phyloP scores from a whole-genome alignment of 345 rosid species.

The Populus deltoides region DNA sequence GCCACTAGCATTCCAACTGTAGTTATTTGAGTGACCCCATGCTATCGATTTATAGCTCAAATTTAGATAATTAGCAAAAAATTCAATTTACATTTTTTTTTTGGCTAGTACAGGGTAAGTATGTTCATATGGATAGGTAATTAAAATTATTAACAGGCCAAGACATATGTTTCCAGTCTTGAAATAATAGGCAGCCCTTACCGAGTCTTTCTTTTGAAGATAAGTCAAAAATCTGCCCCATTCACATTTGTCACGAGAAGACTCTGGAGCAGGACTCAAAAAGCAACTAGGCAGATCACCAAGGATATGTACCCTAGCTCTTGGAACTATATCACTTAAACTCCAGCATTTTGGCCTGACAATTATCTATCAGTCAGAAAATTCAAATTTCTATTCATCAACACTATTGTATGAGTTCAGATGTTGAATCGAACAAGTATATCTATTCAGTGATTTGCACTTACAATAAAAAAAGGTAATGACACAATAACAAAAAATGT shows the following conservation, averaged over 20 bases:
- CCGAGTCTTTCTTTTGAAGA: slow-evolving; percentile 18
- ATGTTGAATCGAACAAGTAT: background rate
- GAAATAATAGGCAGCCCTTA: slow-evolving; percentile 4
- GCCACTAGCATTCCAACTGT: no score
- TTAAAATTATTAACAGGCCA: background rate
- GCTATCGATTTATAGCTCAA: no score
- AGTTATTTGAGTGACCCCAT: no score
- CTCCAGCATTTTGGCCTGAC: slow-evolving; percentile 21
- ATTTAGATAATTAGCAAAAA: no score
- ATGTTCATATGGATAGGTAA: no score
- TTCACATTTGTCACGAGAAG: slow-evolving; percentile 23
- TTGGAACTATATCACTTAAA: slow-evolving; percentile 15
- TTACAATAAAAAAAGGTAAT: no score
- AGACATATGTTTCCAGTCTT: background rate
- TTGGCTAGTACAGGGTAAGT: no score
- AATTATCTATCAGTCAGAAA: background rate
- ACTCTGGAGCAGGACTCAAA: slow-evolving; percentile 27
- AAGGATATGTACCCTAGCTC: background rate
- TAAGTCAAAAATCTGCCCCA: slow-evolving; percentile 28
- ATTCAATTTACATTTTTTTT: no score
- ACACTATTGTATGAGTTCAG: background rate
- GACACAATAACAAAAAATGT: no score
- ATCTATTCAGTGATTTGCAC: background rate
- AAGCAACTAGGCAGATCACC: slow-evolving; percentile 12
- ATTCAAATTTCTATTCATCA: background rate